Evolutionary conservation across 352 stramenopile genomes (phyloP).

Genomic region (Saprolegnia diclina): DNA sequence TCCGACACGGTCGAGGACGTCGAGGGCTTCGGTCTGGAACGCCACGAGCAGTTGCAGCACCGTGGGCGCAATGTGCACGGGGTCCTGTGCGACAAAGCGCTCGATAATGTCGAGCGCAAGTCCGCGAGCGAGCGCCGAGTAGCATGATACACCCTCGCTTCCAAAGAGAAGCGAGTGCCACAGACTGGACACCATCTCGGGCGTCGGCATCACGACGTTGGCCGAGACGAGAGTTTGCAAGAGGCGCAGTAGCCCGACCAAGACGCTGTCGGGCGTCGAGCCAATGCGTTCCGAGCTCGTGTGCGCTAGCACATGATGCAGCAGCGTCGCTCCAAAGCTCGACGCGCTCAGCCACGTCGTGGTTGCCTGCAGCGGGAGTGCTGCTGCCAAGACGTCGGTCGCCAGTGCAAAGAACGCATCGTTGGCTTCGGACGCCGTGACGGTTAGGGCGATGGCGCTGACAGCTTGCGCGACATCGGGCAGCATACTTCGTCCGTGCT

Average conservation of each 20-base stretch:
- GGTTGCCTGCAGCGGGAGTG: too few relatives aligned
- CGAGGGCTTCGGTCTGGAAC: slow-evolving; percentile 32
- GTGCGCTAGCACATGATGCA: background rate
- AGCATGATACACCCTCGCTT: background rate
- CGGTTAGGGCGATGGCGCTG: background rate
- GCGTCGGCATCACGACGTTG: background rate
- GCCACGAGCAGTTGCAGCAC: background rate
- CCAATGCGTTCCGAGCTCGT: background rate
- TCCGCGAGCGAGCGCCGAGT: background rate
- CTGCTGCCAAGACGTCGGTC: too few relatives aligned
- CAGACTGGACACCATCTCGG: background rate
- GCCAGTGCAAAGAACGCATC: too few relatives aligned
- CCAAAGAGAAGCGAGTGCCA: slow-evolving; percentile 6
- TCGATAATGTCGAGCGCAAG: background rate
- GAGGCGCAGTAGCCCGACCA: background rate
- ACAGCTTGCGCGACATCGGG: background rate
- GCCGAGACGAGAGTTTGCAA: background rate
- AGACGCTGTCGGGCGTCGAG: background rate
- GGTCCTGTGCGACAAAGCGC: background rate
- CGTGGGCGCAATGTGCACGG: background rate
- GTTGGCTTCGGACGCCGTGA: too few relatives aligned
- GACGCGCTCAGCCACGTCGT: background rate
- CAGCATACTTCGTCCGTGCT: background rate
- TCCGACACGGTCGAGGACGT: slow-evolving; percentile 33
- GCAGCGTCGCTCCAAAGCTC: background rate